Base-by-base conservation (phyloP, 352 stramenopile genomes). In the Pythium rishiriense region DNA sequence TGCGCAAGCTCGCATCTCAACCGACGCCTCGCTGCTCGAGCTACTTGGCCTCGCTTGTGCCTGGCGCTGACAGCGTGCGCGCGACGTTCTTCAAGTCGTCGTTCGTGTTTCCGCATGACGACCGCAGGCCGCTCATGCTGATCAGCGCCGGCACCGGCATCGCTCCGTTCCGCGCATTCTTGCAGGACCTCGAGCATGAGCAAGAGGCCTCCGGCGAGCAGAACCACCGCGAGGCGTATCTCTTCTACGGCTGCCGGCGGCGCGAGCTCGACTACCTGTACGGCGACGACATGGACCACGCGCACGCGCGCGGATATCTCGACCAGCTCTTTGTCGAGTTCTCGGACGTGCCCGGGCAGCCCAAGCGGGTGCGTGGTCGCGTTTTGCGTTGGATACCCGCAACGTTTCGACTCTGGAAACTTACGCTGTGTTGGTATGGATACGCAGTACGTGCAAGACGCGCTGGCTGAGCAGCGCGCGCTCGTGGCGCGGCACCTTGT, bases 101-200 rank as follows among this genome's bases (percentile, higher is more conserved):
- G 1, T 91, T 93, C 48, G 78, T 88, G 5, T 93, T 89, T 50
- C 85, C 85, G 39, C 75, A 76, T 26, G 62, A 86, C 39, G 65
- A 90, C 43, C 70, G 76, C 3, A 77, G 69, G 8, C 85, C 85
- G 43, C 75, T 92, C 52, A 79, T 95, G 73, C 76, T 92, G 37
- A 79, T 95, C 25, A 91, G 83, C 45, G 78, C 83, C 2, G 87
- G 87, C 24, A 93, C 87, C 14, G 87, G 87, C 50, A 90, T 95
- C 45, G 87, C 87, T 24, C 87, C 87, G 21, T 95, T 95, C 64
- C 78, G 87, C 24, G 87, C 85, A 9, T 90, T 95, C 41, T 31
- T 93, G 7, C 84, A 95, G 57, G 81, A 92, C 29, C 72, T 88
- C 22, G 68, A 87, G 68, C 79, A 90, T 58, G 81, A 92, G 68